Evolutionary conservation across 2,329 filamentous ascomycete species (phyloP).

Genomic region (Aspergillus sp.): DNA sequence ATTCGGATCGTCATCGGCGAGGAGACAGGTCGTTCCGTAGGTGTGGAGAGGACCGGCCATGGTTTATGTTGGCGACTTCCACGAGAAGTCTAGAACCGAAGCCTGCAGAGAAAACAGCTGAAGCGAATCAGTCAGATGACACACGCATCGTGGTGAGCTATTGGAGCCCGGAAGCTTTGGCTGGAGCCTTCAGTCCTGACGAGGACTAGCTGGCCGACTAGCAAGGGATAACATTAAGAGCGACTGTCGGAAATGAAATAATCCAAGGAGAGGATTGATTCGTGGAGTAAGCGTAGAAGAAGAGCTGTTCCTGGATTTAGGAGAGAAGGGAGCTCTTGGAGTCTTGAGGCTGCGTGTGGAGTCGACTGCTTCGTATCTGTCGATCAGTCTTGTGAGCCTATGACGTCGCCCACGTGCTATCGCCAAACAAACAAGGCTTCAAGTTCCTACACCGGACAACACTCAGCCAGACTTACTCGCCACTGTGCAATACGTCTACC

Average conservation of each 20-base stretch:
- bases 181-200: conserved; percentile 4
- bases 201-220: conserved; percentile 6
- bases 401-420: conserved; percentile 39
- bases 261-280: neutral
- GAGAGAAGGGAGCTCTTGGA: neutral
- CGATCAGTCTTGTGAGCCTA: conserved; percentile 19
- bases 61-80: conserved; percentile 2
- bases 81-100: neutral
- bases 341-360: neutral
- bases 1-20: conserved; percentile 37
- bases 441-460: neutral
- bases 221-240: conserved; percentile 15
- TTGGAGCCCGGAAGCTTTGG: neutral
- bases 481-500: neutral
- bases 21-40: conserved; percentile 59
- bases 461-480: neutral
- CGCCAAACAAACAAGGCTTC: conserved; percentile 4
- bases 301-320: neutral
- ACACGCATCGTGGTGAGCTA: conserved; percentile 8
- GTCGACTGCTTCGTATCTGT: neutral
- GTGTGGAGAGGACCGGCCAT: conserved; percentile 55
- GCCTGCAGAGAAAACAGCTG: neutral
- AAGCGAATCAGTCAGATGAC: conserved; percentile 1
- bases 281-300: neutral
- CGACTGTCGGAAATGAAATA: conserved; percentile 1